phyloP scores from a whole-genome alignment of 2,329 filamentous ascomycete genomes.

The Sporothrix variecibatus region DNA sequence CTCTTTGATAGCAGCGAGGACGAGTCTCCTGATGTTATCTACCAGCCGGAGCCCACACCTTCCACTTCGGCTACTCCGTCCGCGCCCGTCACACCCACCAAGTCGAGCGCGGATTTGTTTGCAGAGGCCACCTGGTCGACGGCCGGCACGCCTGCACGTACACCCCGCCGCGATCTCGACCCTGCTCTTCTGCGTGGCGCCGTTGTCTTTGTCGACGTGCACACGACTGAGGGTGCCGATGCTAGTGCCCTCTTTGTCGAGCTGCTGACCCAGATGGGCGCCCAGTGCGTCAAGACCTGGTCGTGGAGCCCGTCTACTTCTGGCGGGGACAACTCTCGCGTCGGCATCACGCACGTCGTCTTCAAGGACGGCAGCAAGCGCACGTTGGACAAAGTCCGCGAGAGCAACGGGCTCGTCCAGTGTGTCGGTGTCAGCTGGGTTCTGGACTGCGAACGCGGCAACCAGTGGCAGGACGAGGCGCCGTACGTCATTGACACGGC shows the following conservation, averaged over 20 bases:
- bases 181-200: slow-evolving; percentile 64
- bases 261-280: slow-evolving; percentile 78
- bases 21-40: not conserved
- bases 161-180: slow-evolving; percentile 57
- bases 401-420: slow-evolving; percentile 71
- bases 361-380: slow-evolving; percentile 83
- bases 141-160: slow-evolving; percentile 57
- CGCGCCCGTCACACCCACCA: slow-evolving; percentile 48
- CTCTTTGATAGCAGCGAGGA: slow-evolving; percentile 21
- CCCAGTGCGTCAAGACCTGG: slow-evolving; percentile 76
- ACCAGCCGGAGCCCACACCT: not conserved
- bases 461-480: slow-evolving; percentile 73
- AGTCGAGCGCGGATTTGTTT: slow-evolving; percentile 35
- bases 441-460: slow-evolving; percentile 77
- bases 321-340: slow-evolving; percentile 44
- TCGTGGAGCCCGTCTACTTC: slow-evolving; percentile 62
- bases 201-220: slow-evolving; percentile 80
- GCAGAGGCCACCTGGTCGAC: slow-evolving; percentile 54
- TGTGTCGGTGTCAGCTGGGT: slow-evolving; percentile 90
- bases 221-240: slow-evolving; percentile 78
- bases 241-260: slow-evolving; percentile 77
- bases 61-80: slow-evolving; percentile 27
- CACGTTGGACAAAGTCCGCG: slow-evolving; percentile 78
- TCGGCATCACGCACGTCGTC: slow-evolving; percentile 84
- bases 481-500: slow-evolving; percentile 69